Base-by-base conservation (phyloP, 2,329 filamentous ascomycete species). In the Stagonosporopsis chrysanthemi region DNA sequence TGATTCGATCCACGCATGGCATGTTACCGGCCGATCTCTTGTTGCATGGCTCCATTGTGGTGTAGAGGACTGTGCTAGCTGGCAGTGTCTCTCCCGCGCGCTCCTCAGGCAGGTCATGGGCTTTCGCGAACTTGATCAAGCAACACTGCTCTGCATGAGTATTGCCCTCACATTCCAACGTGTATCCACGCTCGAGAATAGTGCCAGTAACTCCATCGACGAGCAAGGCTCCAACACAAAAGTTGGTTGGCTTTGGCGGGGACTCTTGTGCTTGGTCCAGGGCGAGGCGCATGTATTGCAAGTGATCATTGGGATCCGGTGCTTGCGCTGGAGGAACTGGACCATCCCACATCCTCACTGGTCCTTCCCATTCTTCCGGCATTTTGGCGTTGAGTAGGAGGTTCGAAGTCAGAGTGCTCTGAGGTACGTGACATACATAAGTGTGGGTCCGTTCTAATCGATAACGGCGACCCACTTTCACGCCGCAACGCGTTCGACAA, bases 111-210 rank as follows among this genome's bases (percentile, higher is more conserved):
- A 75, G 58, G 19, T 62, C 64, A 61, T 76, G 73, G 36, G 54
- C 58, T 45, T 67, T 44, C 12, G 79, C 78, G 61, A 88, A 83
- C 75, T 99, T 98, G 45, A 88, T 78, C 54, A 99, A 84, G 71
- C 92, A 96, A 76, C 90, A 94, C 79, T 99, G 92, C 74, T 99
- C 95, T 3, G 95, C 95, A 72, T 99, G 95, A 0, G 95, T 98
- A 79, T 99, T 99, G 39, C 94, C 95, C 0, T 87, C 83, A 4
- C 93, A 86, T 77, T 99, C 94, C 56, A 97, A 84, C 0, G 95
- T 97, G 79, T 94, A 98, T 52, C 95, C 94, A 1, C 91, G 90
- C 0, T 90, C 86, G 26, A 96, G 82, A 56, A 96, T 81, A 24
- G 78, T 73, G 66, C 87, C 83, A 33, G 80, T 82, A 39, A 78